These are phyloP conservation scores for Porogramme epimiltina DNA, from an alignment of 1,284 basidiomycete genomes.

Conservation along the genomic window DNA sequence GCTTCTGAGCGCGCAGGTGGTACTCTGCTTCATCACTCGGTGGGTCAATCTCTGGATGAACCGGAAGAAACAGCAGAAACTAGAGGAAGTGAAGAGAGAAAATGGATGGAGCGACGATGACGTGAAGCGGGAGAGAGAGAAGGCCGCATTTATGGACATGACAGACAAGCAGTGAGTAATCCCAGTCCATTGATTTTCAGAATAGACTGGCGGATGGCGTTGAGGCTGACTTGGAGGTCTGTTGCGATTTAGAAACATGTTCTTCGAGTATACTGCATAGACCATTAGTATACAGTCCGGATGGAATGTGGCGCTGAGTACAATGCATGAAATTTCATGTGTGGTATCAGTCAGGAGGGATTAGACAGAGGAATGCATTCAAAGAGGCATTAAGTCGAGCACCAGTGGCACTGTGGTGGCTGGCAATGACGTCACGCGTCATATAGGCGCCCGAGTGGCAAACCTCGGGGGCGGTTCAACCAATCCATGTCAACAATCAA, in stretches of 20 bases:
- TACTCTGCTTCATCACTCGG: slow-evolving; percentile 51
- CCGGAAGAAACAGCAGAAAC: slow-evolving; percentile 43
- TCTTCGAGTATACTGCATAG: slow-evolving; percentile 50
- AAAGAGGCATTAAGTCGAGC: too few relatives aligned
- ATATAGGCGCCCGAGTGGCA: too few relatives aligned
- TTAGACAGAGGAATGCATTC: too few relatives aligned
- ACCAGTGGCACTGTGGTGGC: too few relatives aligned
- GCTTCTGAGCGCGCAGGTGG: slow-evolving; percentile 54
- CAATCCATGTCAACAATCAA: too few relatives aligned
- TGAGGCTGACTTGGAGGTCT: background rate
- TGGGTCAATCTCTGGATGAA: slow-evolving; percentile 61
- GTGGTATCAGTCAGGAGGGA: too few relatives aligned
- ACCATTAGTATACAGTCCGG: too few relatives aligned
- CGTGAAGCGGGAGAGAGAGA: slow-evolving; percentile 55
- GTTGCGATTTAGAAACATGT: slow-evolving; percentile 37
- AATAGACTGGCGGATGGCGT: too few relatives aligned
- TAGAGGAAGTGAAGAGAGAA: slow-evolving; percentile 47
- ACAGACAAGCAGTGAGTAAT: slow-evolving; percentile 46
- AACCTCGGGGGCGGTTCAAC: too few relatives aligned
- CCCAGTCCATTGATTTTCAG: background rate
- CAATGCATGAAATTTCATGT: too few relatives aligned
- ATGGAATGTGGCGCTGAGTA: too few relatives aligned
- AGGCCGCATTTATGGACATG: slow-evolving; percentile 62
- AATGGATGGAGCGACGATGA: slow-evolving; percentile 61
- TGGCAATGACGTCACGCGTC: too few relatives aligned